Percentiles rank a stretch among this genome's conserved stretches.
Evolutionary conservation across 371 early-diverging fungal species (phyloP).

Genomic region (Mucor mucedo): DNA sequence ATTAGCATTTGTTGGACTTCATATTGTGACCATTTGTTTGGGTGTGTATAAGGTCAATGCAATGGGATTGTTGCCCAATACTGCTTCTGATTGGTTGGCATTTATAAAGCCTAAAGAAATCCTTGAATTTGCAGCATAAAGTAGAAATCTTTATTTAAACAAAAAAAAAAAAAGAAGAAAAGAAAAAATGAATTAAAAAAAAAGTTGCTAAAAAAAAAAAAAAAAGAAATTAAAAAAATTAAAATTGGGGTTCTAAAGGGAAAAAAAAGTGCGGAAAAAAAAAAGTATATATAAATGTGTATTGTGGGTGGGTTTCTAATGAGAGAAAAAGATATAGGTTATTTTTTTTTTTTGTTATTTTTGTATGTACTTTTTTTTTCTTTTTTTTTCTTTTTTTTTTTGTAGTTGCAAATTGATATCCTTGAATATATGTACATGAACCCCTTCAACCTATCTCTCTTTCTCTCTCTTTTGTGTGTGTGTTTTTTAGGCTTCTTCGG

Average conservation of each 20-base stretch:
- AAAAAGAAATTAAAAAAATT: conserved; percentile 1
- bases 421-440: conserved; percentile 15
- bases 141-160: not conserved
- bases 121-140: conserved; percentile 36
- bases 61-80: conserved; percentile 96
- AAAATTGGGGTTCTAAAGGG: conserved; percentile 5
- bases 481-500: conserved; percentile 3
- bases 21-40: conserved; percentile 78
- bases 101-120: conserved; percentile 81
- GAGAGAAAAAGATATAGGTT: conserved; percentile 5
- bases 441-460: not conserved
- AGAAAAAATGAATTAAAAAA: conserved; percentile 9
- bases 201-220: conserved; percentile 2
- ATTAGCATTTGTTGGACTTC: conserved; percentile 77
- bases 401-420: not conserved
- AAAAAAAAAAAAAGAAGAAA: conserved; percentile 7
- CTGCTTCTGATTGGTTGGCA: conserved; percentile 94
- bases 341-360: conserved; percentile 13
- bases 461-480: no score
- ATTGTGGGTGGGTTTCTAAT: not conserved
- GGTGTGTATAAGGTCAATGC: conserved; percentile 90
- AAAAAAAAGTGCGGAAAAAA: conserved; percentile 5
- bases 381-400: conserved; percentile 16
- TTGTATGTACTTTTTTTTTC: not conserved
- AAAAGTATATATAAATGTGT: conserved; percentile 4